Base-by-base conservation (phyloP, 2,329 filamentous ascomycete genomes). In the Aspergillus sp. region DNA sequence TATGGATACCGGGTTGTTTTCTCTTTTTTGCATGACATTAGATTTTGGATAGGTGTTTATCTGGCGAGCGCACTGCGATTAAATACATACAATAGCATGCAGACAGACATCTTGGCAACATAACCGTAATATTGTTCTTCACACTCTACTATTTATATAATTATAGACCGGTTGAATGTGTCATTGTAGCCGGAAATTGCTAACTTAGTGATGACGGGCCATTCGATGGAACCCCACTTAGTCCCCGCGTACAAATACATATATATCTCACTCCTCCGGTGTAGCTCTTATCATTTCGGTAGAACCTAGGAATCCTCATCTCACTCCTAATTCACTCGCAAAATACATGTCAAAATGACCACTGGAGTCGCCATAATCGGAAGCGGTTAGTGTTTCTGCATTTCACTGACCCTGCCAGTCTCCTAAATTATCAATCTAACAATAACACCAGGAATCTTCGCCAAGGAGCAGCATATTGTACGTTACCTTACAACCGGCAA, bases 381-480 rank as follows among this genome's bases (percentile, higher is more conserved):
- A 35, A 82, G 80, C 67, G 82, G 75, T 76, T 67, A 40, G 63
- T 57, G 14, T 45, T 54, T 31, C 17, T 31, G 9, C 19, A 14
- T 27, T 39, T 24, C 14, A 4, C 39, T 31, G 27, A 3, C 27
- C 9, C 1, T 31, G 27, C 27, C 9, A 31, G 9, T 11, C 9
- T 53, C 27, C 12, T 24, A 49, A 48, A 15, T 37, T 51, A n/a
- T 14, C 21, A 14, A 51, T 3, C 35, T 39, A 39, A 50, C 45
- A 31, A 44, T 24, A 14, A 41, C 58, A 49, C 43, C 39, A 77
- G 76, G 83, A 58, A 83, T 84, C 64, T 85, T 85, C 68, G 82
- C 82, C 56, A 77, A 78, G 59, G 83, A 85, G 70, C 78, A 84
- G 62, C 82, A 85, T 65, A 74, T 84, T 52, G 78, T 80, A 72